These are phyloP conservation scores for Puya raimondii DNA, from an alignment of 176 grass and related monocot genomes.

Conservation along the genomic window DNA sequence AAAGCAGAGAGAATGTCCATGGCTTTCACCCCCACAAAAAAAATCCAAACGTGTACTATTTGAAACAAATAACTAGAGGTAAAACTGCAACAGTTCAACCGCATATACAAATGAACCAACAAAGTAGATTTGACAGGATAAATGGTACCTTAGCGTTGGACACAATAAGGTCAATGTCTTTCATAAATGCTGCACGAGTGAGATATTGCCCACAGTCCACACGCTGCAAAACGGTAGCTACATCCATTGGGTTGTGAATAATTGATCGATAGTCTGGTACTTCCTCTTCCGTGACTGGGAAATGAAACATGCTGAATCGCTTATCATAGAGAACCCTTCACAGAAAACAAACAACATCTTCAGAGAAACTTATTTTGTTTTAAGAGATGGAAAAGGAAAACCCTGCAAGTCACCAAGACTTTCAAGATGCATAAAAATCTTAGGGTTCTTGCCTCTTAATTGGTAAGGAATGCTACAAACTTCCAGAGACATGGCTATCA, in stretches of 20 bases:
- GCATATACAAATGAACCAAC: slow-evolving; percentile 8
- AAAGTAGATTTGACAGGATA: slow-evolving; percentile 9
- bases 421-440: slow-evolving; percentile 4
- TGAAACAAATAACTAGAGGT: background rate
- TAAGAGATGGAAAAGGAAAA: slow-evolving; percentile 9
- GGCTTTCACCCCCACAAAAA: too few species aligned
- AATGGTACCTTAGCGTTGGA: slow-evolving; percentile 74
- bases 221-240: slow-evolving; percentile 80
- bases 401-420: background rate
- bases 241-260: slow-evolving; percentile 90
- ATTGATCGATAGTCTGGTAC: slow-evolving; percentile 76
- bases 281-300: slow-evolving; percentile 86
- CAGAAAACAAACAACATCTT: slow-evolving; percentile 17
- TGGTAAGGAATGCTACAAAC: too few species aligned
- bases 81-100: slow-evolving; percentile 11
- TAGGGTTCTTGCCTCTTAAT: background rate
- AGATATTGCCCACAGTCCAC: slow-evolving; percentile 83
- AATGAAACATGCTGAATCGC: slow-evolving; percentile 82
- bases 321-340: slow-evolving; percentile 91
- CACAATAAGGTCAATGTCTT: slow-evolving; percentile 91
- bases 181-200: slow-evolving; percentile 49
- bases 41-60: background rate
- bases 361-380: slow-evolving; percentile 1
- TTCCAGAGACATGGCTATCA: too few species aligned
- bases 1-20: too few species aligned